Conservation (phyloP, 1,284 basidiomycete species). For the Taiwanofungus camphoratus region DNA sequence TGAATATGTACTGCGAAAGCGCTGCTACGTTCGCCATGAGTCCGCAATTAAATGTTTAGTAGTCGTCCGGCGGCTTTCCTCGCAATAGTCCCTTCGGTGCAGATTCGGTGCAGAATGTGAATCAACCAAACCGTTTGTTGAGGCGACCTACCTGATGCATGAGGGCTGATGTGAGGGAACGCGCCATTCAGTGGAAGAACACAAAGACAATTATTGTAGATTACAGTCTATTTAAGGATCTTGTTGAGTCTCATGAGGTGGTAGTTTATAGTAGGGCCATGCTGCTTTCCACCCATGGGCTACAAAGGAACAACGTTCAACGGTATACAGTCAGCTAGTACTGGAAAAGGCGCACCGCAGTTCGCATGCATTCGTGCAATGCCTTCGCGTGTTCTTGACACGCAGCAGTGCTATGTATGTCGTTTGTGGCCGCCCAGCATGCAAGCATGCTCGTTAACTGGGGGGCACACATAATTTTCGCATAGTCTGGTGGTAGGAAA, state of each 20-base stretch:
- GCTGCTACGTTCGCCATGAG: no score
- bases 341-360: slow-evolving; percentile 51
- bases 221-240: slow-evolving; percentile 47
- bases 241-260: slow-evolving; percentile 76
- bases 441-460: slow-evolving; percentile 82
- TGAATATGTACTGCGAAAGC: no score
- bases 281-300: slow-evolving; percentile 60
- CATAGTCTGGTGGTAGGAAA: slow-evolving; percentile 35
- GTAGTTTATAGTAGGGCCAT: slow-evolving; percentile 77
- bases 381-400: slow-evolving; percentile 66
- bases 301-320: slow-evolving; percentile 23
- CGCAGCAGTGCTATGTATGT: slow-evolving; percentile 53
- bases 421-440: slow-evolving; percentile 85
- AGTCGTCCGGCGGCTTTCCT: no score
- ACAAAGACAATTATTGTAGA: neutral
- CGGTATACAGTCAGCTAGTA: slow-evolving; percentile 1
- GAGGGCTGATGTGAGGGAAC: no score
- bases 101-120: no score
- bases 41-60: no score
- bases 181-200: no score
- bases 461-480: slow-evolving; percentile 61
- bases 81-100: no score
- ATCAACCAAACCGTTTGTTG: no score
- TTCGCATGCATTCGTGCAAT: slow-evolving; percentile 85
- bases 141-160: no score